Percentiles rank a stretch among this genome's conserved stretches.
phyloP scores from a whole-genome alignment of 805 yeast genomes.

The Candida sithepensis region DNA sequence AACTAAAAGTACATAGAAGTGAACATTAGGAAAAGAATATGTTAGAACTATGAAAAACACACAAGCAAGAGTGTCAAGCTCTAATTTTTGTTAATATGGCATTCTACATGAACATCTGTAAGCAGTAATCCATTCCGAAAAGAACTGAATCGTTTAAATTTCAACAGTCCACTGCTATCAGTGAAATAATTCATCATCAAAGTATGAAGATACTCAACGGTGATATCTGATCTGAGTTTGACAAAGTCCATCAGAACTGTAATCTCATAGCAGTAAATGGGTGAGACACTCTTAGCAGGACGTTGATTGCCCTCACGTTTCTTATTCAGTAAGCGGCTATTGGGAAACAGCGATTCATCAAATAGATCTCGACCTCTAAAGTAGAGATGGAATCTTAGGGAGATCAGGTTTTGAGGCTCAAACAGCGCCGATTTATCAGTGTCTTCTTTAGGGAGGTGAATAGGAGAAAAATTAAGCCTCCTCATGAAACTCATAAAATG shows the following conservation, averaged over 20 bases:
- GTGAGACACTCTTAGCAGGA: not conserved
- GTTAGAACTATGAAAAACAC: no score
- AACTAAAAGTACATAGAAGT: not conserved
- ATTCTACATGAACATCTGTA: not conserved
- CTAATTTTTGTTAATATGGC: not conserved
- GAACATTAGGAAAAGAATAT: not conserved
- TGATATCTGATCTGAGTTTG: not conserved
- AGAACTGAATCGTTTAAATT: conserved; percentile 1
- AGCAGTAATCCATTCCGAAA: not conserved
- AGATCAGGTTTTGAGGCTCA: not conserved
- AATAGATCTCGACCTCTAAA: conserved; percentile 4
- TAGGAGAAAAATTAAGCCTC: not conserved
- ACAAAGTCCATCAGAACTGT: conserved; percentile 1
- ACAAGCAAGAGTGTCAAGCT: no score
- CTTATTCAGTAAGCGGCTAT: not conserved
- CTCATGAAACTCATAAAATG: not conserved
- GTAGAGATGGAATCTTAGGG: conserved; percentile 7
- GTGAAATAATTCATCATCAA: conserved; percentile 7
- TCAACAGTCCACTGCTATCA: conserved; percentile 4
- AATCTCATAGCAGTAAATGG: not conserved
- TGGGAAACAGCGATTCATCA: conserved; percentile 4
- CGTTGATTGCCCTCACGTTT: not conserved
- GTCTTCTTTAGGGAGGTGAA: not conserved
- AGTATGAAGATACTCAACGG: conserved; percentile 3
- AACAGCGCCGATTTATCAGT: not conserved